Evolutionary conservation across 805 yeast species (phyloP).

Genomic region (Starmera caribaea): DNA sequence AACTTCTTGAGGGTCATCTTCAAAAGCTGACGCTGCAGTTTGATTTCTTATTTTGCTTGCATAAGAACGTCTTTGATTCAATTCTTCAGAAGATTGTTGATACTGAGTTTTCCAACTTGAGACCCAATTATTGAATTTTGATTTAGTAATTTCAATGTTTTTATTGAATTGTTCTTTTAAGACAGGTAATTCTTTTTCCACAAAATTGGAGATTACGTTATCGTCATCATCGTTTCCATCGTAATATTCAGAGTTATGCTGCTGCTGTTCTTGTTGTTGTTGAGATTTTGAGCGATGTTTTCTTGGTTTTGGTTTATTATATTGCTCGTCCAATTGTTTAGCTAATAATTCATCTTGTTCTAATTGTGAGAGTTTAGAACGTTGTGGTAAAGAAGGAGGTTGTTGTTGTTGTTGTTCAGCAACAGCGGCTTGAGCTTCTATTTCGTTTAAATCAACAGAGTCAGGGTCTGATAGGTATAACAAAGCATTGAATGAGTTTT

Average conservation of each 20-base stretch:
- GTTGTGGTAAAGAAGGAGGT: slow-evolving; percentile 17
- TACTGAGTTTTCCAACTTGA: slow-evolving; percentile 18
- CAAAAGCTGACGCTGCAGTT: slow-evolving; percentile 18
- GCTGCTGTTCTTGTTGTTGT: not conserved
- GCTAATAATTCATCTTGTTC: slow-evolving; percentile 79
- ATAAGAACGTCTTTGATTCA: not conserved
- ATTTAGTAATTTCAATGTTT: slow-evolving; percentile 74
- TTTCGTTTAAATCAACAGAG: slow-evolving; percentile 37
- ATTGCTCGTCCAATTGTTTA: slow-evolving; percentile 64
- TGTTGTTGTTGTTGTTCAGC: slow-evolving; percentile 15
- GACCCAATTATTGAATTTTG: slow-evolving; percentile 65
- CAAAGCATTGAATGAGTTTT: slow-evolving; percentile 83
- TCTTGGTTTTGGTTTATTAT: slow-evolving; percentile 20
- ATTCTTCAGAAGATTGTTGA: slow-evolving; percentile 1
- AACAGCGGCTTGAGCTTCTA: slow-evolving; percentile 23
- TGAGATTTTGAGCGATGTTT: slow-evolving; percentile 14
- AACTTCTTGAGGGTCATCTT: slow-evolving; percentile 48
- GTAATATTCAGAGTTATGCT: not conserved
- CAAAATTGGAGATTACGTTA: slow-evolving; percentile 48
- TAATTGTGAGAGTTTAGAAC: slow-evolving; percentile 31
- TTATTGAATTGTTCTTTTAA: slow-evolving; percentile 59
- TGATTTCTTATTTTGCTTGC: not conserved
- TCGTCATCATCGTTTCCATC: slow-evolving; percentile 28
- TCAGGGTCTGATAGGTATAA: slow-evolving; percentile 70
- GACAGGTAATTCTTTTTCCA: slow-evolving; percentile 44